Evolutionary conservation across 768 basidiomycete genomes (phyloP).

Genomic region (Crassisporium funariophilum): DNA sequence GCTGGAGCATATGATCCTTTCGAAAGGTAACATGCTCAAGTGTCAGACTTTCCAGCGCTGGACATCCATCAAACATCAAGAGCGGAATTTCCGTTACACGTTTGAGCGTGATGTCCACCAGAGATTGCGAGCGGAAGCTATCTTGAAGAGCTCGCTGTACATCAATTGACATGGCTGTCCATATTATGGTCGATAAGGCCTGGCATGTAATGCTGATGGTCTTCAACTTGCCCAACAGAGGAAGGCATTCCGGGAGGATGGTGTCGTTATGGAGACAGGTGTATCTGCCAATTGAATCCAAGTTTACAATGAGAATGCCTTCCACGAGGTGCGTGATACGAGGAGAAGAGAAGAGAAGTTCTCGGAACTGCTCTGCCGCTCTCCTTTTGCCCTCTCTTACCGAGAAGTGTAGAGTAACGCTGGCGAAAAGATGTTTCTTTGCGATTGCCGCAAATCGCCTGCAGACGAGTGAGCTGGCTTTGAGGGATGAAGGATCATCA

Average conservation of each 20-base stretch:
- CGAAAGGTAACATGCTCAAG: conserved; percentile 4
- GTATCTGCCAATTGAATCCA: too few relatives aligned
- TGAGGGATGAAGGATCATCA: background rate
- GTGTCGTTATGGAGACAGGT: conserved; percentile 2
- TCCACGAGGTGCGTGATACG: too few relatives aligned
- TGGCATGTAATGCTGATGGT: conserved; percentile 3
- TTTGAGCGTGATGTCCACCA: background rate
- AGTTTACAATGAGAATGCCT: too few relatives aligned
- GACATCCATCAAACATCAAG: conserved; percentile 1
- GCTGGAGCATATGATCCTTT: background rate
- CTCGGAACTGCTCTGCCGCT: conserved; percentile 1
- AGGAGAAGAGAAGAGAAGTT: conserved; percentile 2
- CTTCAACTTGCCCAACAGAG: conserved; percentile 1
- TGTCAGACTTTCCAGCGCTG: background rate
- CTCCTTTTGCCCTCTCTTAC: background rate
- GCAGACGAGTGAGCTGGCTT: conserved; percentile 4
- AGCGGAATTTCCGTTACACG: conserved; percentile 6
- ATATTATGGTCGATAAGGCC: conserved; percentile 2
- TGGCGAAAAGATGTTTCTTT: conserved; percentile 1
- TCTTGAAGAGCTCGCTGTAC: background rate
- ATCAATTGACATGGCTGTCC: conserved; percentile 1
- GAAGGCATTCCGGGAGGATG: background rate
- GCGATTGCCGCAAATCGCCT: conserved; percentile 2
- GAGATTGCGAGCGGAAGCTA: background rate
- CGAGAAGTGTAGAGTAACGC: background rate